Base-by-base conservation (phyloP, 495 filamentous ascomycete genomes). In the Aspergillus olivimuriae region DNA sequence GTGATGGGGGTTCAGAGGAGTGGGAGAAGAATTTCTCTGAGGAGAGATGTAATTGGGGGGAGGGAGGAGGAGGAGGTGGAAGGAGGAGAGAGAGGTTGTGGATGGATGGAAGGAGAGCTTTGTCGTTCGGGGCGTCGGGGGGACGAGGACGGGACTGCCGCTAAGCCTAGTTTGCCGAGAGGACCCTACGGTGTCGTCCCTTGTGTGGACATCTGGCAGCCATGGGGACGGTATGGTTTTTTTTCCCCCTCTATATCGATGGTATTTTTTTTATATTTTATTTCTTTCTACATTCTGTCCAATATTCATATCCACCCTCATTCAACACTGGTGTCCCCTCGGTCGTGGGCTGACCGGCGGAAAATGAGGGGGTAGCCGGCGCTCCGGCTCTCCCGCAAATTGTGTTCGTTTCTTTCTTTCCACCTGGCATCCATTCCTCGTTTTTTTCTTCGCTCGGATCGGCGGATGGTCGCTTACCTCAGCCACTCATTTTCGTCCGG, bases 101-200 rank as follows among this genome's bases (percentile, higher is more conserved):
- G 70, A 68, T 63, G 70, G 63, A 60, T 61, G 58, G 65, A 71
- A 61, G 66, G 71, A 73, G 72, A 72, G 72, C 71, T 77, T 76
- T 74, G 66, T 72, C 69, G 66, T 69, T 28, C 65, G 65, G 60
- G 65, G 70, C 58, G 61, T 60, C 62, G 65, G 60, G 62, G 65
- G 64, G 68, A 69, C 65, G 65, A 6, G 24, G 6, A 6, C 24
- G 60, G 65, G 55, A 64, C 56, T 65, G 52, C 47, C 65, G 62
- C 68, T 72, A 72, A 62, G 56, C 69, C 64, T 52, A 54, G 60
- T 70, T 60, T 57, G 63, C 62, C 55, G 57, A 58, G 57, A 53
- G 54, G 53, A 62, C 58, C 57, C 68, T 72, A 66, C 68, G 68
- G 70, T 59, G 63, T 61, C 63, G 66, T n/a, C 66, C 66, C 68